Evolutionary conservation across 2,329 filamentous ascomycete genomes (phyloP).

Genomic region (Aspergillus awamori): DNA sequence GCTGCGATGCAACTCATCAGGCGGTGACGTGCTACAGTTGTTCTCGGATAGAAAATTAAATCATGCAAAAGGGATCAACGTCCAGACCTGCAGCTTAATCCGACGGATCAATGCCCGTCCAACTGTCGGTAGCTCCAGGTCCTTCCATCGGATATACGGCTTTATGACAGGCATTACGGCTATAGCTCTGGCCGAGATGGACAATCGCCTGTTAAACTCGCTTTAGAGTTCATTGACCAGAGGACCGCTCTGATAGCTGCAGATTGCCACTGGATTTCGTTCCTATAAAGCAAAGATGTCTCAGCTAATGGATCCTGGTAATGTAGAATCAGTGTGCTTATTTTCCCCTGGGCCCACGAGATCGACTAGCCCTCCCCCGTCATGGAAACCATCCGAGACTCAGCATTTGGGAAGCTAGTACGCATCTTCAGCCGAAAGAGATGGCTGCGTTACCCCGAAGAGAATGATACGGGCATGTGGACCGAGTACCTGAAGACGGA

Average conservation of each 20-base stretch:
- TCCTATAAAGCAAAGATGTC: not conserved
- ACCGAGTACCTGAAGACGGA: constrained; percentile 20
- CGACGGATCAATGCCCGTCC: not conserved
- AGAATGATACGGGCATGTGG: constrained; percentile 17
- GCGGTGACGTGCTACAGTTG: not conserved
- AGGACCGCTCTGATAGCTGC: not conserved
- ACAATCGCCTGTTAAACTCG: not conserved
- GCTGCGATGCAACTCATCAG: not conserved
- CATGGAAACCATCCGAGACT: constrained; percentile 24
- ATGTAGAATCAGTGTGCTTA: not conserved
- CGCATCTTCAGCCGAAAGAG: constrained; percentile 18
- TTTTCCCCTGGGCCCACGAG: not conserved
- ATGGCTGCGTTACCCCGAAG: constrained; percentile 25
- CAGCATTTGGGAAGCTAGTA: constrained; percentile 27
- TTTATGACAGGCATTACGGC: not conserved
- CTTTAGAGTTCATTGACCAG: not conserved
- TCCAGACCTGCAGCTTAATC: not conserved
- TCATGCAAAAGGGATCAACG: not conserved
- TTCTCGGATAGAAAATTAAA: not conserved
- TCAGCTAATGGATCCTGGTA: not conserved
- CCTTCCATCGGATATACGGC: not conserved
- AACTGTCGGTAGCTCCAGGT: not conserved
- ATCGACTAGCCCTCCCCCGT: not conserved
- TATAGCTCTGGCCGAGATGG: not conserved
- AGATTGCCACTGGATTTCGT: not conserved